phyloP scores from a whole-genome alignment of 148 eudicot genomes.

The Diospyros lotus region DNA sequence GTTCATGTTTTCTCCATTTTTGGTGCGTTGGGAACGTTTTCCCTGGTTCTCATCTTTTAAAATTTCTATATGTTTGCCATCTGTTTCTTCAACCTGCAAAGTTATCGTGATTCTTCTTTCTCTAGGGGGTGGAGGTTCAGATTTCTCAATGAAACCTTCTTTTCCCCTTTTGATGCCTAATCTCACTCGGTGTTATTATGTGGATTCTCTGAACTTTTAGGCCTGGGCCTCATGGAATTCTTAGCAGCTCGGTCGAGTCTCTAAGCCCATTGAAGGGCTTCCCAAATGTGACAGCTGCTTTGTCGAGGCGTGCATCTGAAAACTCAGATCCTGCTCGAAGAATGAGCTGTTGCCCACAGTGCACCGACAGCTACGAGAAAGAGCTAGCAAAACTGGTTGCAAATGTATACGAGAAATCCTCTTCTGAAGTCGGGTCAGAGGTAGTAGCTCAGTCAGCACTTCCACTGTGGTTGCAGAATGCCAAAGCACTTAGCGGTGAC shows the following conservation, averaged over 20 bases:
- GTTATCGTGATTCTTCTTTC: not conserved
- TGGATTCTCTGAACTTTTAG: constrained; percentile 21
- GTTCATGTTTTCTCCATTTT: not conserved
- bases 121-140: too few relatives aligned
- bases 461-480: constrained; percentile 84
- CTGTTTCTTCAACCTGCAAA: not conserved
- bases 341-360: constrained; percentile 57
- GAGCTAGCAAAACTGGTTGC: constrained; percentile 47
- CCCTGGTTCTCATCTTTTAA: not conserved
- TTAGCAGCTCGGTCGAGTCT: constrained; percentile 47
- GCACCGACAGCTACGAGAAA: constrained; percentile 56
- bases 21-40: not conserved
- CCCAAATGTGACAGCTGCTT: constrained; percentile 24
- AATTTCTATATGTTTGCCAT: not conserved
- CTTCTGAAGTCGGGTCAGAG: constrained; percentile 39
- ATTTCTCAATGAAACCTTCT: too few relatives aligned
- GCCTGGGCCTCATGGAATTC: constrained; percentile 46
- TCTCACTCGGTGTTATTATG: not conserved
- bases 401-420: constrained; percentile 46
- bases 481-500: constrained; percentile 28
- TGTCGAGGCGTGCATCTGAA: constrained; percentile 39
- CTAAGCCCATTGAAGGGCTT: constrained; percentile 47
- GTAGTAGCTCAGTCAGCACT: constrained; percentile 28
- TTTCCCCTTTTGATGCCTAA: not conserved
- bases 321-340: constrained; percentile 40